Base-by-base conservation (phyloP, 306 rosid genomes). In the Senna tora region DNA sequence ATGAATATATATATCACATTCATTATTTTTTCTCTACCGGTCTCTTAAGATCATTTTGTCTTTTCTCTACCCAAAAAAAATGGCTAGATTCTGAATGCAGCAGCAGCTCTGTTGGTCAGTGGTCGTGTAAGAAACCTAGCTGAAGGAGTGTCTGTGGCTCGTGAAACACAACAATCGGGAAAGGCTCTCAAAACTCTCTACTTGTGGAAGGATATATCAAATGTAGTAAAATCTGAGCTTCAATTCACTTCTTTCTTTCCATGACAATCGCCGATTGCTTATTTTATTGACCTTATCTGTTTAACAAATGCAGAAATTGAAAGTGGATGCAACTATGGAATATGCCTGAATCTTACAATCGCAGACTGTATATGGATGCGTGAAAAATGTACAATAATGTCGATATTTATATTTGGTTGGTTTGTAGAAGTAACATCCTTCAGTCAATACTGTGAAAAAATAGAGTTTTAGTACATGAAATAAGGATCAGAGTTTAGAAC, bases 41-140 rank as follows among this genome's bases (percentile, higher is more conserved):
- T 59, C 38, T 76, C 15, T 30, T 51, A 42, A 45, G 50, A 64
- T 47, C 49, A 33, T 46, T 82, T 67, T 61, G 47, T 45, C 61
- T 61, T 11, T 52, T 72, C 7, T 67, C 51, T 66, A 33, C 57
- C 2, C 2, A 36, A 39, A 69, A 69, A 39, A 65, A 66, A 41
- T 76, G 80, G 22, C 32, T 61, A 94, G 97, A 69, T 94, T 84
- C 76, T 91, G 58, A 94, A 91, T 81, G 97, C 97, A 7, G 97
- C 91, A 9, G 99, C 97, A 6, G 90, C 95, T 60, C 89, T 91
- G 15, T 45, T 89, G 72, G 97, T 94, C 13, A 82, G 93, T 21
- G 84, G 91, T 72, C 73, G 10, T 21, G 96, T 85, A 78, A 87
- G 73, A 60, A 82, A 79, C 85, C 79, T 89, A 62, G 78, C 81